Conservation (phyloP, 352 stramenopile genomes). For the Aphanomyces cochlioides region DNA sequence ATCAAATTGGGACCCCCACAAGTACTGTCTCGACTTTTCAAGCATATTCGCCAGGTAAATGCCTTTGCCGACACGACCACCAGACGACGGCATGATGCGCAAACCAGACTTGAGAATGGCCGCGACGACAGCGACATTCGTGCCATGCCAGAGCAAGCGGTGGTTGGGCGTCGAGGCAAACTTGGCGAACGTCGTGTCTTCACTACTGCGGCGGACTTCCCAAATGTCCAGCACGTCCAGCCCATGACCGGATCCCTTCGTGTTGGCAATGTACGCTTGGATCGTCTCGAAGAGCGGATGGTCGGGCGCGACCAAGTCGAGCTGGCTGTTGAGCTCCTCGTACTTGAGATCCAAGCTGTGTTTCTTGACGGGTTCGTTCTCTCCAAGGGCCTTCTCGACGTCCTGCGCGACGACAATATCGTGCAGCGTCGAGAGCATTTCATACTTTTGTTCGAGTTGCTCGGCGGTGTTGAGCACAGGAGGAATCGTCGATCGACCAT, state of each 20-base stretch:
- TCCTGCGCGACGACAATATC: constrained; percentile 39
- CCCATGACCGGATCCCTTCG: neutral
- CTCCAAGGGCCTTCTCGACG: constrained; percentile 26
- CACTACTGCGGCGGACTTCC: constrained; percentile 31
- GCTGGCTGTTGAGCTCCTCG: constrained; percentile 31
- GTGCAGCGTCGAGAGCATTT: constrained; percentile 37
- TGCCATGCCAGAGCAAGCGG: constrained; percentile 42
- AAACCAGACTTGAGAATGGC: constrained; percentile 42
- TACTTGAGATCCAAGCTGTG: constrained; percentile 39
- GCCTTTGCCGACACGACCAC: constrained; percentile 38
- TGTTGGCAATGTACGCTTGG: constrained; percentile 33
- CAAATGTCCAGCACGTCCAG: constrained; percentile 32
- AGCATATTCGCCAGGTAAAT: constrained; percentile 44
- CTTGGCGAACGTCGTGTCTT: constrained; percentile 32
- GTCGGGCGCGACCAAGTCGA: constrained; percentile 31
- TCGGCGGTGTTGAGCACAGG: constrained; percentile 34
- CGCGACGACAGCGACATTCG: constrained; percentile 40
- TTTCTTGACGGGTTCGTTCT: neutral
- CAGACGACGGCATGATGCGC: constrained; percentile 44
- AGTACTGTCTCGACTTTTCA: constrained; percentile 35
- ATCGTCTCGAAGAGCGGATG: constrained; percentile 30
- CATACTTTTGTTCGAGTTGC: constrained; percentile 37
- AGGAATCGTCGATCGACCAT: constrained; percentile 31
- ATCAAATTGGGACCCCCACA: constrained; percentile 23
- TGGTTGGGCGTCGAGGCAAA: constrained; percentile 35